phyloP scores from a whole-genome alignment of 805 yeast species.

The Henningerozyma blattae region DNA sequence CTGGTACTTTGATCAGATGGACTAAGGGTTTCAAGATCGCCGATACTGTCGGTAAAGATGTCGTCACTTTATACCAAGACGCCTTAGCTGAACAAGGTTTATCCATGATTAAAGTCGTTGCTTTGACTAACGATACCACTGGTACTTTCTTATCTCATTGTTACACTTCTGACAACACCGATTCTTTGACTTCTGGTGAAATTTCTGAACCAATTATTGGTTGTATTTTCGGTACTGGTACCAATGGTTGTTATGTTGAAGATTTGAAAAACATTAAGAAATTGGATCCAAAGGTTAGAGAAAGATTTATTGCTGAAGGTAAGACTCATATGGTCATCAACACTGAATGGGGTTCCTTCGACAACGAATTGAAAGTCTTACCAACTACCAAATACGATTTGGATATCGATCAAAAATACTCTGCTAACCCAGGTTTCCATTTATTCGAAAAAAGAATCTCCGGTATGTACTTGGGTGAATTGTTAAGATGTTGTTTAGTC shows the following conservation, averaged over 20 bases:
- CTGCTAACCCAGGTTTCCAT: constrained; percentile 79
- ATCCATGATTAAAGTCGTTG: constrained; percentile 59
- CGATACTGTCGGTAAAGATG: constrained; percentile 78
- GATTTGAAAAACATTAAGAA: constrained; percentile 61
- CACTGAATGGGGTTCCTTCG: constrained; percentile 98
- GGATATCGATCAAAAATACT: constrained; percentile 48
- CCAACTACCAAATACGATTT: constrained; percentile 74
- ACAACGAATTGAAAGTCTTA: constrained; percentile 61
- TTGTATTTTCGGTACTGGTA: constrained; percentile 93
- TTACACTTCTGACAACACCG: constrained; percentile 44
- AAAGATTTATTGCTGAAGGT: constrained; percentile 30
- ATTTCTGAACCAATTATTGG: constrained; percentile 76
- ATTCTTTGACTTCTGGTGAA: constrained; percentile 36
- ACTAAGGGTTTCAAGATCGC: constrained; percentile 86
- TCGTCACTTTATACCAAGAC: constrained; percentile 58
- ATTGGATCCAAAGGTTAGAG: constrained; percentile 37
- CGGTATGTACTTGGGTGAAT: constrained; percentile 90
- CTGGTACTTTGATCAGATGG: constrained; percentile 86
- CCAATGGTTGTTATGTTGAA: constrained; percentile 91
- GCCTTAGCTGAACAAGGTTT: constrained; percentile 48
- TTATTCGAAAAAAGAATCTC: constrained; percentile 86
- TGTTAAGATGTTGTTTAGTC: constrained; percentile 59
- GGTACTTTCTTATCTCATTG: constrained; percentile 88
- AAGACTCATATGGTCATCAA: constrained; percentile 72
- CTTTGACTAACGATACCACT: constrained; percentile 91